These are phyloP conservation scores for Boletus sp. DNA, from an alignment of 768 basidiomycete genomes.

Conservation along the genomic window DNA sequence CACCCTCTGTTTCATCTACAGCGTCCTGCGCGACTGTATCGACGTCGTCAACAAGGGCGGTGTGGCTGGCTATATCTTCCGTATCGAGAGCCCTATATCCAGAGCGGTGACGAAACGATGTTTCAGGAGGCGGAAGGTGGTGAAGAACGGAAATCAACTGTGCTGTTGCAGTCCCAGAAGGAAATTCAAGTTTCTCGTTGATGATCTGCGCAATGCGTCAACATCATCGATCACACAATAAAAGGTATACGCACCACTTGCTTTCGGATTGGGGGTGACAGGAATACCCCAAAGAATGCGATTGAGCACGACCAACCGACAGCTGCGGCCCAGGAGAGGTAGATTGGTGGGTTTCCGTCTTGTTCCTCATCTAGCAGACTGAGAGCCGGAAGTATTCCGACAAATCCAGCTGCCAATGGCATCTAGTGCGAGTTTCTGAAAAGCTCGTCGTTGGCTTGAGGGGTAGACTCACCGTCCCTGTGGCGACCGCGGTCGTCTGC, in stretches of 20 bases:
- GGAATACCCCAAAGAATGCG: constrained; percentile 98
- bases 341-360: constrained; percentile 76
- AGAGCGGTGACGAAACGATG: constrained; percentile 48
- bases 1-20: constrained; percentile 25
- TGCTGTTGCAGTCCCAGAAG: constrained; percentile 94
- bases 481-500: constrained; percentile 94
- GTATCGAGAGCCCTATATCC: constrained; percentile 49
- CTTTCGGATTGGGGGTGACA: constrained; percentile 90
- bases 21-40: constrained; percentile 18
- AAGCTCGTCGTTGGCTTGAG: neutral
- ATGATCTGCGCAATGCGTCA: constrained; percentile 58
- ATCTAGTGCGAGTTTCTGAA: constrained; percentile 38
- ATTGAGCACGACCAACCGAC: constrained; percentile 86
- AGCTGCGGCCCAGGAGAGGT: constrained; percentile 68
- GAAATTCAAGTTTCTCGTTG: constrained; percentile 90
- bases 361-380: constrained; percentile 66
- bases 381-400: constrained; percentile 91
- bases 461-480: constrained; percentile 52
- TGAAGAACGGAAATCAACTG: constrained; percentile 92
- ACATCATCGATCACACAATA: neutral
- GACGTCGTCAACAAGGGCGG: constrained; percentile 1
- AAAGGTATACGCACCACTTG: constrained; percentile 68
- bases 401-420: constrained; percentile 85
- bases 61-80: constrained; percentile 29
- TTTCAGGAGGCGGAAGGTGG: constrained; percentile 62